Evolutionary conservation across 2,329 filamentous ascomycete genomes (phyloP), one percentile per base, ranked within the genome.

Genomic region (Penicillium verrucosum): DNA sequence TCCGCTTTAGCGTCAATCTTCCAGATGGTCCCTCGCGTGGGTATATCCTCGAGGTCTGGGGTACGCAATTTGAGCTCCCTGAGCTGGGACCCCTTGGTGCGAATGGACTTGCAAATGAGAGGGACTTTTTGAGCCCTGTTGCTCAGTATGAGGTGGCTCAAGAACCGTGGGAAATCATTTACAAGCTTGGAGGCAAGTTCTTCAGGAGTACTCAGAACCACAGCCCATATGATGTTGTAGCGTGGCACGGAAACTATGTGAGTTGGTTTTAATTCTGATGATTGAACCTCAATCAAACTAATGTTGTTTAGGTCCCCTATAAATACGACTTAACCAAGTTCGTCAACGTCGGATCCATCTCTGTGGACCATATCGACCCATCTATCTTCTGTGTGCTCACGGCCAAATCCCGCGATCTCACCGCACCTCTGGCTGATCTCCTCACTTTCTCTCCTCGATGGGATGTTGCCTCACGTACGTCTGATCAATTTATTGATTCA

Each of bases 201-300:
- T 88, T 86, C 65, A 76, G 74, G 23, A 84, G 81, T 53, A 79
- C 78, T 23, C 87, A 89, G 67, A 77, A 77, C 23, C 86, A 89
- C 67, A 85, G 81, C 2, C 87, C 87, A 0, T 90, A 89, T 65
- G 86, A 89, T 62, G 86, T 89, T 1, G 84, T 89, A 0, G 86
- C 85, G 2, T 89, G 87, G 86, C 86, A 89, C 63, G 86, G 86
- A n/a, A 85, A 83, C 50, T 87, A 88, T 64, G 73, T 72, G 60
- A 21, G 66, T 60, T 29, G 18, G 18, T 10, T 10, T 25, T 6
- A 4, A 4, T 29, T 29, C 5, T 6, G 4, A 1, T 4, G 16
- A 4, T 29, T 1, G 10, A n/a, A 34, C 16, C n/a, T 53, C 27
- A 11, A 11, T 10, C 11, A n/a, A n/a, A 11, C 50, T 57, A 38